phyloP scores from a whole-genome alignment of 805 yeast genomes.

The Ogataea trehalophila region DNA sequence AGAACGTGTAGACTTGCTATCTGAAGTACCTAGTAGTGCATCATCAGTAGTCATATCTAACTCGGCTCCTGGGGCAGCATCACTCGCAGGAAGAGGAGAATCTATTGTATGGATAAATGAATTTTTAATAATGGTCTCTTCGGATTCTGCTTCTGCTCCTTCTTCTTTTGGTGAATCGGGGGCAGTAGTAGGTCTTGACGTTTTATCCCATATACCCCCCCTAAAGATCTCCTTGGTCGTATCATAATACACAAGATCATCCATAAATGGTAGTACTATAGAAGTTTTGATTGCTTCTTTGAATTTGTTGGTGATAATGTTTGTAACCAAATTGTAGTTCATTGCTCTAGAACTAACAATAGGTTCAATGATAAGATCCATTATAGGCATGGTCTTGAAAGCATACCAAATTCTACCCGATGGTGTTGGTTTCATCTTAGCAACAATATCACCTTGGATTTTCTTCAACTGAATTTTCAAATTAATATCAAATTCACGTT shows the following conservation, averaged over 20 bases:
- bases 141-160: no score
- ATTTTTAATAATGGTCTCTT: not conserved
- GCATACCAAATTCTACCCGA: conserved; percentile 88
- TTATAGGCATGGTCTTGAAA: conserved; percentile 71
- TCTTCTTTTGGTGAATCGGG: not conserved
- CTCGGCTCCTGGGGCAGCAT: not conserved
- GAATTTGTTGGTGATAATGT: conserved; percentile 70
- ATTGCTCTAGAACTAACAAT: conserved; percentile 82
- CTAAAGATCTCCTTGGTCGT: conserved; percentile 69
- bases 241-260: conserved; percentile 70
- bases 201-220: conserved; percentile 88
- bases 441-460: conserved; percentile 67
- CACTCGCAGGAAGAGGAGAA: conserved; percentile 6
- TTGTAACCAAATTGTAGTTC: conserved; percentile 73
- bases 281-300: conserved; percentile 76
- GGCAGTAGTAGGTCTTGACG: conserved; percentile 17
- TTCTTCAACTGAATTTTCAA: conserved; percentile 63
- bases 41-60: not conserved
- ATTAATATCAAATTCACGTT: conserved; percentile 67
- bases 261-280: conserved; percentile 83
- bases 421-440: conserved; percentile 84
- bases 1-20: not conserved
- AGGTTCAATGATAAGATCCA: conserved; percentile 80
- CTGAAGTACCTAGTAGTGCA: not conserved
- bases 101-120: not conserved